Evolutionary conservation across 768 basidiomycete species (phyloP).

Genomic region (Rhizopogon roseolus): DNA sequence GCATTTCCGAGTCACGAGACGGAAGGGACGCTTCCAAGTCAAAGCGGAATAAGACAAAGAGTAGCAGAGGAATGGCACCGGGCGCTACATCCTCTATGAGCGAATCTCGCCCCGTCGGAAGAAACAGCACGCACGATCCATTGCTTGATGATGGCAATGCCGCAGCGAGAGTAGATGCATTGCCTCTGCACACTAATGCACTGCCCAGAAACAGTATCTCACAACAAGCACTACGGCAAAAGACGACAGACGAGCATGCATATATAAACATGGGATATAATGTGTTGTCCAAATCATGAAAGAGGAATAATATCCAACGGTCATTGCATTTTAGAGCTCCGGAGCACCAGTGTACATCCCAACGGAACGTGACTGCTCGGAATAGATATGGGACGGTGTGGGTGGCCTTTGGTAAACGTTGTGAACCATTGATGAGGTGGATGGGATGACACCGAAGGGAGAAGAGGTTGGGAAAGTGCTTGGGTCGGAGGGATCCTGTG

Average conservation of each 20-base stretch:
- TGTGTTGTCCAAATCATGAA: not conserved
- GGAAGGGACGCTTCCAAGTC: too few species aligned
- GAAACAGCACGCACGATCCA: too few species aligned
- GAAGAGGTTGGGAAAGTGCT: conserved; percentile 31
- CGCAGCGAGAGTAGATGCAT: too few species aligned
- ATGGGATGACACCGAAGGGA: conserved; percentile 7
- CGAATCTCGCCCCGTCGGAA: too few species aligned
- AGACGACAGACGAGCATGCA: not conserved
- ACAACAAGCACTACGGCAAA: not conserved
- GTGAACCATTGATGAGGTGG: not conserved
- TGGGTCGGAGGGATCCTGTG: conserved; percentile 32
- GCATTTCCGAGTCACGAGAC: too few species aligned
- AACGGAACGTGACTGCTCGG: conserved; percentile 8
- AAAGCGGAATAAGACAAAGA: conserved; percentile 34
- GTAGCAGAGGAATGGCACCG: conserved; percentile 68
- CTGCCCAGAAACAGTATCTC: too few species aligned
- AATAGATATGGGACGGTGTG: conserved; percentile 5
- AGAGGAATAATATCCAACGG: not conserved
- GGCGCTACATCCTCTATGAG: conserved; percentile 27
- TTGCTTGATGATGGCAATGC: too few species aligned
- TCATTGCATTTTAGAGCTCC: conserved; percentile 17
- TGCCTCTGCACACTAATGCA: too few species aligned
- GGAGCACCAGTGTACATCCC: conserved; percentile 16
- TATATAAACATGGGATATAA: not conserved
- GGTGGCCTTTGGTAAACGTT: conserved; percentile 2